Conservation (phyloP, 2,329 filamentous ascomycete genomes). For the Penicillium digitatum region DNA sequence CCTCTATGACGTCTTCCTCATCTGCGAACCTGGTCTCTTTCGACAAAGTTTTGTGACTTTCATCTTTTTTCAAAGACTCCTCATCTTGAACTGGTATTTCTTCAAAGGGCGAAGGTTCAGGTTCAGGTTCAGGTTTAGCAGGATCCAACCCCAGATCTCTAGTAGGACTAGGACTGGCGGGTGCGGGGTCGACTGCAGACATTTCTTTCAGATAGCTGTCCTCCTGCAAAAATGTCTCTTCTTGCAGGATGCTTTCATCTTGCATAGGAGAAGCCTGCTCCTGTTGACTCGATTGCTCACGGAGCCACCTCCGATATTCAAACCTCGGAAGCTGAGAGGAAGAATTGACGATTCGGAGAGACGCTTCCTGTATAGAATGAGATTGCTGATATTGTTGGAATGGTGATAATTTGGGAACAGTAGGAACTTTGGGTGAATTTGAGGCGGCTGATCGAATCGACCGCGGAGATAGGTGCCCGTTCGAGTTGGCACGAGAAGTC, state of each 20-base stretch:
- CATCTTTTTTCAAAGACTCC: not conserved
- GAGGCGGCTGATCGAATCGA: not conserved
- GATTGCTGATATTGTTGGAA: not conserved
- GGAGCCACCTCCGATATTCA: slow-evolving; percentile 33
- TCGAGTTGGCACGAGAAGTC: not conserved
- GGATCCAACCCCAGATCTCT: not conserved
- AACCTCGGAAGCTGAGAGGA: slow-evolving; percentile 40
- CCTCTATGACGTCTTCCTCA: slow-evolving; percentile 13
- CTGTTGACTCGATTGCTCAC: slow-evolving; percentile 5
- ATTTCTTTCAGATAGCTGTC: not conserved
- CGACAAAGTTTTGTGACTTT: slow-evolving; percentile 4
- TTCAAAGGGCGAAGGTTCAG: not conserved
- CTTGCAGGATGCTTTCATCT: slow-evolving; percentile 6
- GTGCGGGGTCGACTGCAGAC: not conserved
- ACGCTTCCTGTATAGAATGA: slow-evolving; percentile 14
- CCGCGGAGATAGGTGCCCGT: not conserved
- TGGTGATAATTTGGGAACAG: not conserved
- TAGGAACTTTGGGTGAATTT: not conserved
- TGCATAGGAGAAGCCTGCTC: slow-evolving; percentile 4
- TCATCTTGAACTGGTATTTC: not conserved
- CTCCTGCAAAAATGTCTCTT: slow-evolving; percentile 5
- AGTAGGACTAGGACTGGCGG: not conserved
- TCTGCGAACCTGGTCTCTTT: slow-evolving; percentile 17
- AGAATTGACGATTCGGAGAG: slow-evolving; percentile 32
- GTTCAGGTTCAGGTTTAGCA: not conserved